Base-by-base conservation (phyloP, 2,329 filamentous ascomycete genomes). In the Ascomycota sp. region DNA sequence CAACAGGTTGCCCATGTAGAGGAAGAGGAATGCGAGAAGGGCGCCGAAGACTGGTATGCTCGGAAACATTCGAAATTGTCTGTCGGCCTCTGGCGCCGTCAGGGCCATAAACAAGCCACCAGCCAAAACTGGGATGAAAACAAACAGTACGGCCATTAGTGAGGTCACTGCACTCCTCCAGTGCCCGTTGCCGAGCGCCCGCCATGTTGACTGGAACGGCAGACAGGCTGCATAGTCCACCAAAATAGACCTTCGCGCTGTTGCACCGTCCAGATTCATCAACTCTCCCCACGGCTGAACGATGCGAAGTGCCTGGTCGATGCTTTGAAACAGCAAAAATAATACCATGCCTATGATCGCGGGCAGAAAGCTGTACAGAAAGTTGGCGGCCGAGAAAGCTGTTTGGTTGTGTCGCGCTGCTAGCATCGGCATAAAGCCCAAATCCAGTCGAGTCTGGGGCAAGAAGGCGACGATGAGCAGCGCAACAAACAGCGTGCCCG, bases 341-440 rank as follows among this genome's bases (percentile, higher is more conserved):
- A 80, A 55, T 11, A 77, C 42, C 45, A 73, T 68, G 5, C 73
- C 79, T 25, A 83, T 48, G 0, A 77, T 43, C 3, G 74, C 68
- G 1, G 79, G 78, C 16, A 84, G 36, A 52, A 84, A 82, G 39
- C 68, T 72, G 58, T 83, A 93, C 33, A 92, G 57, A 55, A 93
- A 93, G 53, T 92, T 82, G 33, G 82, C 80, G 1, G 79, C 62
- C 1, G 81, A 91, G 53, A 91, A 93, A 12, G 76, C 79, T 24
- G 59, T 59, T 0, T 54, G 45, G 4, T 65, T 58, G 1, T 80
- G 70, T 3, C 61, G 57, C 0, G 75, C 71, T 8, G 62, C 56
- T 1, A 92, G 57, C 6, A 64, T 58, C 2, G 84, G 82, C 6
- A 64, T 51, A 50, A 92, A 93, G 7, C 83, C 84, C 7, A 61